Evolutionary conservation across 75 land plant species (phyloP), one percentile per base, ranked within the genome.

Genomic region (Picea glauca): DNA sequence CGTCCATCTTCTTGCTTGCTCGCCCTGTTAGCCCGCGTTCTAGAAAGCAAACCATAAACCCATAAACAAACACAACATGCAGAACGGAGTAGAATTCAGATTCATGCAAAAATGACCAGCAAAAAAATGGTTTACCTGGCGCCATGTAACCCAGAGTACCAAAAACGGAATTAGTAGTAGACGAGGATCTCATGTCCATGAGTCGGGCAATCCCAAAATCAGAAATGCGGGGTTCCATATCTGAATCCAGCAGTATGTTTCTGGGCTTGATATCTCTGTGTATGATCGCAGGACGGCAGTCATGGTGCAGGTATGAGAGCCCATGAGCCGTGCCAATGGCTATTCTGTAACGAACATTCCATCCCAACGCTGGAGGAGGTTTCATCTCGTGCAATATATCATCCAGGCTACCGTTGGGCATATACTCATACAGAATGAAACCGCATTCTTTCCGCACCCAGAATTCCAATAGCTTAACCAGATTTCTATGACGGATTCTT

Each of bases 131-230:
- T 68, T 32, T 84, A 91, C 91, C 91, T 83, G 94, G 94, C 23
- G 94, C 87, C 26, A 92, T 87, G 75, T 92, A 92, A 13, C 94
- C 94, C 35, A 81, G 79, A 30, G 94, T 92, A 13, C 94, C 94
- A 13, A 60, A 50, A 30, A 85, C 76, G 3, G 78, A 77, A 33
- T 58, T 62, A 33, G 84, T 87, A 46, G 72, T 1, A 2, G 82
- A 67, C 57, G 14, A 26, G 0, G 35, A 31, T 5, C 40, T 32
- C 4, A 2, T 35, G 1, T 35, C 70, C 43, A 66, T 35, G 70
- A 35, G n/a, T 17, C 31, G 20, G 35, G 70, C 70, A 13, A 66
- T 66, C 70, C 43, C 43, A 35, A 66, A 66, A 33, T 95, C 98
- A 5, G 90, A 79, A 3, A 95, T 86, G 31, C 85, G 85, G 23